Evolutionary conservation across 2,329 filamentous ascomycete species (phyloP).

Genomic region (Alternaria atra): DNA sequence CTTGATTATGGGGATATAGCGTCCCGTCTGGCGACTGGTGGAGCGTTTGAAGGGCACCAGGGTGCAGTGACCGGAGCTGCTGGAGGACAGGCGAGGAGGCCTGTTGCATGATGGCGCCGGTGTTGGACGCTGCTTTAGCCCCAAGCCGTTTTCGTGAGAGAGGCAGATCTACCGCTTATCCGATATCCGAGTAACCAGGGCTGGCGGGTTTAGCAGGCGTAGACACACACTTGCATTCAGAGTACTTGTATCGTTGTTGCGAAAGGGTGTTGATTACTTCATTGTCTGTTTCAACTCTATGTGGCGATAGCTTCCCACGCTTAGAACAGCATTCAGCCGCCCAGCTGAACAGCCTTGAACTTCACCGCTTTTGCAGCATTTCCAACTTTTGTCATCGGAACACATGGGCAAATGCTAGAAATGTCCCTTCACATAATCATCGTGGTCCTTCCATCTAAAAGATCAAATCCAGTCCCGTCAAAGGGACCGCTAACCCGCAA

Average conservation of each 20-base stretch:
- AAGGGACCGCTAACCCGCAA: conserved; percentile 43
- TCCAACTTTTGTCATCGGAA: conserved; percentile 18
- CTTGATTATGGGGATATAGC: conserved; percentile 28
- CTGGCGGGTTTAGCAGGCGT: neutral
- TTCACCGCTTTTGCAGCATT: conserved; percentile 14
- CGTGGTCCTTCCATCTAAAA: conserved; percentile 26
- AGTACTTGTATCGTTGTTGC: conserved; percentile 18
- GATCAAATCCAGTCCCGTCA: conserved; percentile 30
- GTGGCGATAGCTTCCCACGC: conserved; percentile 27
- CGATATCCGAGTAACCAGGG: conserved; percentile 4
- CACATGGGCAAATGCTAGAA: conserved; percentile 11
- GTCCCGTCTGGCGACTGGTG: conserved; percentile 41
- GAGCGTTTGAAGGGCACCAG: conserved; percentile 37
- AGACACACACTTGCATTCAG: conserved; percentile 4
- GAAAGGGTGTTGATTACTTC: conserved; percentile 30
- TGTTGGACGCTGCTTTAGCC: conserved; percentile 39
- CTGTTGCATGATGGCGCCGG: conserved; percentile 36
- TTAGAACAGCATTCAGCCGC: conserved; percentile 24
- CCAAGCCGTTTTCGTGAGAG: conserved; percentile 14
- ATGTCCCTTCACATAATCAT: conserved; percentile 11
- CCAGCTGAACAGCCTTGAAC: conserved; percentile 11
- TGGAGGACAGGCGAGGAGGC: conserved; percentile 30
- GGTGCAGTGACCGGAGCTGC: conserved; percentile 37
- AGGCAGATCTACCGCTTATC: conserved; percentile 11
- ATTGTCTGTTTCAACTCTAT: conserved; percentile 40